phyloP scores from a whole-genome alignment of 2,329 filamentous ascomycete species.

The Colletotrichum incanum region DNA sequence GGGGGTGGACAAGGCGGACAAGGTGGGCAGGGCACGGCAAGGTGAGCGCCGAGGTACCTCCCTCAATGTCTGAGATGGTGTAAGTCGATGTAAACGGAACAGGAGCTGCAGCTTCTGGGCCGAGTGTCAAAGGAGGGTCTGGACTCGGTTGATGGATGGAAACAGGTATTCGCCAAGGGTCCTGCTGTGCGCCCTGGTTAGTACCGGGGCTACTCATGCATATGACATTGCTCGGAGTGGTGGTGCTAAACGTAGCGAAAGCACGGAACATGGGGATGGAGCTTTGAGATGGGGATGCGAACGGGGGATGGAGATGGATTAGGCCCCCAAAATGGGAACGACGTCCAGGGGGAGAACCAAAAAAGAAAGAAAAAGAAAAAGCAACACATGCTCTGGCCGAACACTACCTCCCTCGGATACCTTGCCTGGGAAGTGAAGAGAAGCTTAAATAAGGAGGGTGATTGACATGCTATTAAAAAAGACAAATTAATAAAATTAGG shows the following conservation, averaged over 20 bases:
- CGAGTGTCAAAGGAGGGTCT: slow-evolving; percentile 33
- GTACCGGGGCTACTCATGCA: slow-evolving; percentile 38
- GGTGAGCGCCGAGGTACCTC: background rate
- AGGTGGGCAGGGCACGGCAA: background rate
- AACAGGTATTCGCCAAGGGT: slow-evolving; percentile 33
- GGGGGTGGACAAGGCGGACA: background rate
- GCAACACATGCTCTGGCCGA: background rate
- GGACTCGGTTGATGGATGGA: slow-evolving; percentile 31
- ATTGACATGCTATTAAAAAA: slow-evolving; percentile 13
- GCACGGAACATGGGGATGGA: slow-evolving; percentile 36
- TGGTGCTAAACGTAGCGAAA: slow-evolving; percentile 19
- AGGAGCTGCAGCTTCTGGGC: slow-evolving; percentile 25
- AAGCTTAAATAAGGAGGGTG: slow-evolving; percentile 23
- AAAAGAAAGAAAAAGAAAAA: background rate
- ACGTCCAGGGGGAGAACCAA: background rate
- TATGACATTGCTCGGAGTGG: slow-evolving; percentile 29
- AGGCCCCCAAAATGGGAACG: slow-evolving; percentile 35
- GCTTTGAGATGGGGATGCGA: slow-evolving; percentile 18
- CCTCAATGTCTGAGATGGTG: background rate
- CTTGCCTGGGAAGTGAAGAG: slow-evolving; percentile 14
- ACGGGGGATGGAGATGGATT: slow-evolving; percentile 35
- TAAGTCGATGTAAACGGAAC: slow-evolving; percentile 25
- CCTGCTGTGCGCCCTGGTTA: slow-evolving; percentile 40
- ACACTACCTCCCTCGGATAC: background rate
- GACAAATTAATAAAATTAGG: background rate